Base-by-base conservation (phyloP, 306 rosid genomes). In the Quercus ilex region DNA sequence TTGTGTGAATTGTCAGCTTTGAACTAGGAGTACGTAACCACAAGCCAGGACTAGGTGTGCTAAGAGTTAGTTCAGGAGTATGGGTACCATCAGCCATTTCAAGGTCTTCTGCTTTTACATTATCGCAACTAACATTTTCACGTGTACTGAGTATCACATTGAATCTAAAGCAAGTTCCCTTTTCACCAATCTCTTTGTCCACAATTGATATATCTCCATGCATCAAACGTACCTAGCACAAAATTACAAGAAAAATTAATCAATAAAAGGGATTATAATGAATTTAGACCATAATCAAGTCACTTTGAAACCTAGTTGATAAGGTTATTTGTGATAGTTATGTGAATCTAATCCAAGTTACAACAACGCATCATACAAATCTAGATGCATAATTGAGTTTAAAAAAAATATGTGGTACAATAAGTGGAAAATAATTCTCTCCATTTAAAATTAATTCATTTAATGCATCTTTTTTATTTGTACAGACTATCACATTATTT, bases 151-250 rank as follows among this genome's bases (percentile, higher is more conserved):
- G 84, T 20, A 83, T 52, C 52, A 91, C 91, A 82, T 79, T 91
- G 80, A 94, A 94, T 79, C 84, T 92, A 68, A 94, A 90, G 72
- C 97, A 91, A 9, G 92, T 84, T 71, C 97, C 97, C 64, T 74
- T 86, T 71, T 92, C 89, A 0, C 90, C 93, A 0, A 71, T 70
- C 28, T 87, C 92, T 71, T 94, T 94, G 62, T 94, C 97, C 73
- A 89, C 81, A 73, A 94, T 88, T 70, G 52, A 64, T 78, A 92
- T 89, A 19, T 92, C 97, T 57, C 97, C 97, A 69, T 86, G 87
- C 99, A 92, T 94, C 84, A 92, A 81, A 35, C 90, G 90, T 67
- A 92, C 98, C 97, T 91, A 74, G 13, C 33, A 75, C 25, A 69
- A 67, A 21, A 69, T 13, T 38, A 17, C 5, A 46, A 38, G 10